These are phyloP conservation scores for Draba incana DNA, from an alignment of 345 rosid genomes.

Conservation along the genomic window DNA sequence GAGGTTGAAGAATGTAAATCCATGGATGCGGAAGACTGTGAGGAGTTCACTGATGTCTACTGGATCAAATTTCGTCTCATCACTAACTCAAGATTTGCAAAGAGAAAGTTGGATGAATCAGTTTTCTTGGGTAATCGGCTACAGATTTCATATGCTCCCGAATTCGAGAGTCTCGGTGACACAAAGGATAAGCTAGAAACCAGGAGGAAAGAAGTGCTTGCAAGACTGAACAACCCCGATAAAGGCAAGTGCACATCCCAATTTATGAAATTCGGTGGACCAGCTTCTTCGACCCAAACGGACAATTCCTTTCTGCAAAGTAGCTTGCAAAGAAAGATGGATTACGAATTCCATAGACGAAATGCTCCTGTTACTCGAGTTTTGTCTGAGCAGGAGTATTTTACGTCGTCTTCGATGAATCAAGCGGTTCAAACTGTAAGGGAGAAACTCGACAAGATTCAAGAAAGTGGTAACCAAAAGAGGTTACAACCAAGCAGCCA, in stretches of 20 bases:
- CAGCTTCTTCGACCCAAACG: not conserved
- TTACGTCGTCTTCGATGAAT: constrained; percentile 80
- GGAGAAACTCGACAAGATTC: constrained; percentile 82
- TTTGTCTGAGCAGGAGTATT: constrained; percentile 83
- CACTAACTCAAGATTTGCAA: constrained; percentile 88
- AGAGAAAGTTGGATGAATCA: constrained; percentile 83
- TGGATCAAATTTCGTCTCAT: constrained; percentile 74
- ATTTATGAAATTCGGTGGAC: constrained; percentile 23
- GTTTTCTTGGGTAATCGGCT: constrained; percentile 73
- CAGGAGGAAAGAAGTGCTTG: constrained; percentile 73
- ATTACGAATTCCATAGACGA: constrained; percentile 36
- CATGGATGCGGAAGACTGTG: constrained; percentile 93
- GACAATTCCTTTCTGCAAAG: constrained; percentile 19
- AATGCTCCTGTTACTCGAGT: constrained; percentile 53
- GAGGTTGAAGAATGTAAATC: constrained; percentile 89
- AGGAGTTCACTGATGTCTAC: constrained; percentile 76
- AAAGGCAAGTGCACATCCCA: constrained; percentile 27
- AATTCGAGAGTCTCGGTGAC: constrained; percentile 70
- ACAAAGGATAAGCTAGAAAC: constrained; percentile 81
- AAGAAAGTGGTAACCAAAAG: constrained; percentile 44
- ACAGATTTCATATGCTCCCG: constrained; percentile 78
- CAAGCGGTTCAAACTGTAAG: constrained; percentile 68
- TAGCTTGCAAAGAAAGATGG: constrained; percentile 47
- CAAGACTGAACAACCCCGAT: constrained; percentile 49
- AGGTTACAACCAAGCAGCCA: constrained; percentile 62